These are phyloP conservation scores for Cytospora piceicola DNA, from an alignment of 2,329 filamentous ascomycete genomes.

Conservation along the genomic window DNA sequence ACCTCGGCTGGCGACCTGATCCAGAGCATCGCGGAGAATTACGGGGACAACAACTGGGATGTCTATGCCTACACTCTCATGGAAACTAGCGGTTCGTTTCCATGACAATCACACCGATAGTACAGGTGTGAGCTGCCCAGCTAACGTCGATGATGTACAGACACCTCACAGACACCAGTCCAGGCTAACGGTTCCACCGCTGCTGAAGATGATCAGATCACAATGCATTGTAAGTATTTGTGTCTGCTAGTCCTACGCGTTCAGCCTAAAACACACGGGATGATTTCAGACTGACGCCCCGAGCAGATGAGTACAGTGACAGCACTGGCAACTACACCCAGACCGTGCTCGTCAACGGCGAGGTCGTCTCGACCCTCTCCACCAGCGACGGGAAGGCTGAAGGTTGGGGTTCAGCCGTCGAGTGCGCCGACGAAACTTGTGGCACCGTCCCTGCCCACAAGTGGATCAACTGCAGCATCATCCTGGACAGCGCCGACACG, in stretches of 20 bases:
- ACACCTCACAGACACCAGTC: constrained; percentile 40
- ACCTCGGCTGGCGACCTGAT: constrained; percentile 51
- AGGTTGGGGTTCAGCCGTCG: constrained; percentile 51
- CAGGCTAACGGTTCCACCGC: constrained; percentile 38
- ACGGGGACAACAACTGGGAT: constrained; percentile 39
- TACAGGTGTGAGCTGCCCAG: neutral
- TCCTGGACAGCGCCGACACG: constrained; percentile 24
- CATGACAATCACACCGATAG: constrained; percentile 5
- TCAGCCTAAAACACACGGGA: neutral
- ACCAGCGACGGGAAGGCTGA: constrained; percentile 47
- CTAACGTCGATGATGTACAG: constrained; percentile 29
- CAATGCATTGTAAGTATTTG: constrained; percentile 43
- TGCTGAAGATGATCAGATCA: constrained; percentile 40
- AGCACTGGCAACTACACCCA: constrained; percentile 46
- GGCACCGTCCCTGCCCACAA: constrained; percentile 46
- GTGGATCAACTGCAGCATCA: constrained; percentile 30
- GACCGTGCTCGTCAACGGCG: constrained; percentile 41
- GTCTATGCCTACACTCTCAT: constrained; percentile 49
- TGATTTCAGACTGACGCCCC: neutral
- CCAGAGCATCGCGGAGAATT: constrained; percentile 50
- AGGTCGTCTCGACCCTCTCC: constrained; percentile 46
- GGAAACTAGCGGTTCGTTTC: constrained; percentile 37
- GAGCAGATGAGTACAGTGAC: constrained; percentile 37
- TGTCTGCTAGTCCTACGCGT: neutral
- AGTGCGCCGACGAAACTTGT: constrained; percentile 77